A percentile compares a stretch with the other conserved stretches of the same genome.
Conservation (phyloP, 106 monocot species). For the Agapanthus africanus region DNA sequence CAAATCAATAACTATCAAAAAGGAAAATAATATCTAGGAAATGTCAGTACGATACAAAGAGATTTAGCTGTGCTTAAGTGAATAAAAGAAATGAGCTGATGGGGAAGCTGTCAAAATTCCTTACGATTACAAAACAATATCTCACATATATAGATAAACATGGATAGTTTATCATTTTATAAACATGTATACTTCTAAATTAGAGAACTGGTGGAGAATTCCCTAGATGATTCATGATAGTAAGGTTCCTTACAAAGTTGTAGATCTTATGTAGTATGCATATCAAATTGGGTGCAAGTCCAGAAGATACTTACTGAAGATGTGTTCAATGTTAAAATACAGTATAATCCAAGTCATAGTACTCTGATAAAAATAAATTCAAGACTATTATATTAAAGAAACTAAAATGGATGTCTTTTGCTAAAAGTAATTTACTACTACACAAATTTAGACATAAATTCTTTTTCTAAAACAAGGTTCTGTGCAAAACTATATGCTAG, state of each 20-base stretch:
- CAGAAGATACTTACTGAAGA: not conserved
- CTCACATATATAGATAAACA: not conserved
- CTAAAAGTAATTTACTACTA: not conserved
- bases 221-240: not conserved
- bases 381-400: not conserved
- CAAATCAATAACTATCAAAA: not conserved
- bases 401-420: not conserved
- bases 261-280: not conserved
- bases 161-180: not conserved
- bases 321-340: not conserved
- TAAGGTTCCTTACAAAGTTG: not conserved
- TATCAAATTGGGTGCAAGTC: not conserved
- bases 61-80: too few relatives aligned
- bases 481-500: too few relatives aligned
- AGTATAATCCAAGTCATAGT: not conserved
- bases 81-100: not conserved
- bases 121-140: not conserved
- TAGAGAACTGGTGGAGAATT: not conserved
- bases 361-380: not conserved
- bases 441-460: too few relatives aligned
- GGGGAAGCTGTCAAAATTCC: too few relatives aligned
- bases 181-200: not conserved
- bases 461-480: too few relatives aligned
- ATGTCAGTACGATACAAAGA: not conserved
- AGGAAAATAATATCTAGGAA: not conserved